These are phyloP conservation scores for Marvania coccoides DNA, from an alignment of 139 green algal species.

Conservation along the genomic window DNA sequence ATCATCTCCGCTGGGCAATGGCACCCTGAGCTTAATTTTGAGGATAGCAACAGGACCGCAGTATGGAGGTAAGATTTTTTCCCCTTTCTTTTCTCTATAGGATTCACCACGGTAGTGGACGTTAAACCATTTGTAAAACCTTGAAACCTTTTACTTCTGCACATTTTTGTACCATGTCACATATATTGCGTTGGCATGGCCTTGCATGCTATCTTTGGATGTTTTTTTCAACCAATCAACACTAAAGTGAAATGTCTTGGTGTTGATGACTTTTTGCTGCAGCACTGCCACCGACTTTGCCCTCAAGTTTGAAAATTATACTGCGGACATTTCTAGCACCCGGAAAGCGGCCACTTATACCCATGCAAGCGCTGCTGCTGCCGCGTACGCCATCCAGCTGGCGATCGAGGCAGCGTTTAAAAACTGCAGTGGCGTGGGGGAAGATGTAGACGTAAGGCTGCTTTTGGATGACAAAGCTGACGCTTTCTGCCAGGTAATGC, in stretches of 20 bases:
- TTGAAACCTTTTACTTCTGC: no score
- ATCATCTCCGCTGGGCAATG: not conserved
- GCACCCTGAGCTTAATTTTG: not conserved
- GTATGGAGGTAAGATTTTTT: not conserved
- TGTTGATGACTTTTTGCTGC: not conserved
- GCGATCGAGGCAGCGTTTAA: not conserved
- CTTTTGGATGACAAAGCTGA: no score
- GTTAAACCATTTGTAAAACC: no score
- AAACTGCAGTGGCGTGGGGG: not conserved
- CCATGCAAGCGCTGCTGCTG: not conserved
- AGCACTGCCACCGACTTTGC: not conserved
- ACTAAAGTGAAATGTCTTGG: no score
- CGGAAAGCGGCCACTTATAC: not conserved
- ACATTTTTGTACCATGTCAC: no score
- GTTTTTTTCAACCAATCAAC: no score
- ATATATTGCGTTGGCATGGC: no score
- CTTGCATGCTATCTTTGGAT: no score
- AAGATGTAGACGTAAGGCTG: no score
- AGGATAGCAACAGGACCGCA: not conserved
- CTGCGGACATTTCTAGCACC: not conserved
- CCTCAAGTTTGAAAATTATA: not conserved
- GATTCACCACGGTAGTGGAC: no score
- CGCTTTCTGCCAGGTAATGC: no score
- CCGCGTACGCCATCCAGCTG: not conserved
- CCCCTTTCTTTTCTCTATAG: no score